phyloP scores from a whole-genome alignment of 2,329 filamentous ascomycete species.

The Aureobasidium pullulans region DNA sequence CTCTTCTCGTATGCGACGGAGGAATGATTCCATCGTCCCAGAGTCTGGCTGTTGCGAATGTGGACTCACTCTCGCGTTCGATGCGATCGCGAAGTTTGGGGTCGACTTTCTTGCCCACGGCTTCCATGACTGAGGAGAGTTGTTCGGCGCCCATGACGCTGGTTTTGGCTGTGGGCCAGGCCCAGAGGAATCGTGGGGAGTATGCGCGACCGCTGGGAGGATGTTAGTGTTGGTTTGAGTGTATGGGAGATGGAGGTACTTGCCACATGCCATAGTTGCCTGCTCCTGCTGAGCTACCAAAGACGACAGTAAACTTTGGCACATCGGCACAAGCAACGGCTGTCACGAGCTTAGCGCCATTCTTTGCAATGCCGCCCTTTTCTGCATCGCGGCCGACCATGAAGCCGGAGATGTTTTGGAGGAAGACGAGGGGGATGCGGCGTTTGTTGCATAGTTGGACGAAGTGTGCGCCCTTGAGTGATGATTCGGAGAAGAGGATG shows the following conservation, averaged over 20 bases:
- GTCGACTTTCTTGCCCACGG: conserved; percentile 77
- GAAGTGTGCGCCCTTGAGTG: conserved; percentile 93
- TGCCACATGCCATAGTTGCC: conserved; percentile 97
- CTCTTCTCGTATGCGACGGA: conserved; percentile 41
- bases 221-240: not conserved
- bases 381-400: conserved; percentile 95
- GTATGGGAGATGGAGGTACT: conserved; percentile 22
- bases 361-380: conserved; percentile 92
- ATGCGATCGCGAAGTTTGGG: conserved; percentile 76
- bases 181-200: conserved; percentile 83
- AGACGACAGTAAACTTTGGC: conserved; percentile 92
- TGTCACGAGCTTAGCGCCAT: conserved; percentile 92
- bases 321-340: conserved; percentile 91
- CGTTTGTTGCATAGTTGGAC: conserved; percentile 90
- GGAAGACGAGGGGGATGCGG: conserved; percentile 80
- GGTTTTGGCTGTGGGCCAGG: conserved; percentile 96
- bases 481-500: conserved; percentile 82
- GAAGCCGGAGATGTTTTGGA: conserved; percentile 96
- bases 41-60: conserved; percentile 78
- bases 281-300: conserved; percentile 87
- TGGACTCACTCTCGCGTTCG: conserved; percentile 80
- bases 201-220: conserved; percentile 70
- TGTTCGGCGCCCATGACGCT: conserved; percentile 96
- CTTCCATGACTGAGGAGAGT: conserved; percentile 86
- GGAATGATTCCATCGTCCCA: conserved; percentile 61